Evolutionary conservation across 1,284 basidiomycete genomes (phyloP).

Genomic region (Pseudozyma pruni): DNA sequence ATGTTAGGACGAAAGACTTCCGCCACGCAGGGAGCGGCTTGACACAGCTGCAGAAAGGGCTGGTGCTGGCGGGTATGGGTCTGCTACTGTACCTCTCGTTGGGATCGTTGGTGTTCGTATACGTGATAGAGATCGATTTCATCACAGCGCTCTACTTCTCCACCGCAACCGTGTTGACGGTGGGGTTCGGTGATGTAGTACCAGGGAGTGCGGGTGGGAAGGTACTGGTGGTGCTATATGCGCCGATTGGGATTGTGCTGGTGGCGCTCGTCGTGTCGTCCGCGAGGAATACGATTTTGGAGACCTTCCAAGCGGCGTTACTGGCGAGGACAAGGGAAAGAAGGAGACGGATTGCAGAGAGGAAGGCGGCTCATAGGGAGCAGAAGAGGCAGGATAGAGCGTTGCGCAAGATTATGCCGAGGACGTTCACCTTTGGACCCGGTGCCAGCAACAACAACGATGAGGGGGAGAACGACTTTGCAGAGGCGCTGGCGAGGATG

Average conservation of each 20-base stretch:
- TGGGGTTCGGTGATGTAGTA: slow-evolving; percentile 82
- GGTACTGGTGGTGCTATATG: slow-evolving; percentile 59
- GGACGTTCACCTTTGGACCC: slow-evolving; percentile 22
- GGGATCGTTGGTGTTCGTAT: slow-evolving; percentile 55
- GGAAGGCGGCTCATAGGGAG: slow-evolving; percentile 21
- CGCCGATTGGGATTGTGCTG: slow-evolving; percentile 67
- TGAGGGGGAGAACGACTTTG: slow-evolving; percentile 19
- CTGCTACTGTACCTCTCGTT: slow-evolving; percentile 76
- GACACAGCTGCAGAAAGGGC: slow-evolving; percentile 79
- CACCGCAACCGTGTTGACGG: slow-evolving; percentile 74
- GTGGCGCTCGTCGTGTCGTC: slow-evolving; percentile 75
- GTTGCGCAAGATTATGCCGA: slow-evolving; percentile 18
- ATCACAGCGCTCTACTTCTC: slow-evolving; percentile 75
- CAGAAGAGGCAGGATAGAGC: slow-evolving; percentile 34
- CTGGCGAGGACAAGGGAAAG: slow-evolving; percentile 32
- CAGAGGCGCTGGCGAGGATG: slow-evolving; percentile 26
- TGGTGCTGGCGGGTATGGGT: slow-evolving; percentile 76
- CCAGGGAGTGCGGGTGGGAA: slow-evolving; percentile 73
- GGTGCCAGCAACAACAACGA: not conserved
- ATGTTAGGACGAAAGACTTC: slow-evolving; percentile 74
- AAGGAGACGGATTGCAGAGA: slow-evolving; percentile 17
- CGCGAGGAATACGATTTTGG: slow-evolving; percentile 78
- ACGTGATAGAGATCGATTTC: slow-evolving; percentile 45
- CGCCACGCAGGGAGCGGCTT: slow-evolving; percentile 76
- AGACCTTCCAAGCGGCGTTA: slow-evolving; percentile 68